Conservation (phyloP, 768 basidiomycete species). For the Tulasnella sp. region DNA sequence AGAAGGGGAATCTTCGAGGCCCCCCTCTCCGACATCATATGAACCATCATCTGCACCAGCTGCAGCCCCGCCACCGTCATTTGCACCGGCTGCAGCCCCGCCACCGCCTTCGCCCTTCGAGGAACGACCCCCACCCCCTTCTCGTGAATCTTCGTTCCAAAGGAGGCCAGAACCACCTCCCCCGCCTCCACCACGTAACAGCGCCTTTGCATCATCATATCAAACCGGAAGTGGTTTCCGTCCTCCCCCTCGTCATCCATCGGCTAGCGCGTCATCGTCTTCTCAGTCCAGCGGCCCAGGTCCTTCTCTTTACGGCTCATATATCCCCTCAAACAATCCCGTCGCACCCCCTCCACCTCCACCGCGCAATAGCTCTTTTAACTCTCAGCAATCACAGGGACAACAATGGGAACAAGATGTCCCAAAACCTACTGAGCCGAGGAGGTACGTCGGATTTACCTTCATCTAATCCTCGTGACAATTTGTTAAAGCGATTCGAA, state of each 20-base stretch:
- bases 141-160: not conserved
- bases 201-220: not conserved
- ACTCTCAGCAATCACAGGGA: not conserved
- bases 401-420: not conserved
- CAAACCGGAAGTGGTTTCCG: not conserved
- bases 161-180: not conserved
- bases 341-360: not conserved
- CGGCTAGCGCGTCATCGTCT: not conserved
- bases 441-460: not conserved
- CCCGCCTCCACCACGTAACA: not conserved
- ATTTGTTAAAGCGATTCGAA: not conserved
- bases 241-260: not conserved
- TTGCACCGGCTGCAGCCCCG: not conserved
- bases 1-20: not conserved
- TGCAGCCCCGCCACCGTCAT: not conserved
- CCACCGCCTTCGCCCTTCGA: not conserved
- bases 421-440: not conserved
- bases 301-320: not conserved
- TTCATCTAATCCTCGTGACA: not conserved
- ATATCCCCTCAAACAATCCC: not conserved
- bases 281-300: not conserved
- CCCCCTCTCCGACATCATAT: not conserved
- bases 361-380: not conserved
- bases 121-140: not conserved
- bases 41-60: not conserved